Evolutionary conservation across 768 basidiomycete genomes (phyloP).

Genomic region (Serendipita sp.): DNA sequence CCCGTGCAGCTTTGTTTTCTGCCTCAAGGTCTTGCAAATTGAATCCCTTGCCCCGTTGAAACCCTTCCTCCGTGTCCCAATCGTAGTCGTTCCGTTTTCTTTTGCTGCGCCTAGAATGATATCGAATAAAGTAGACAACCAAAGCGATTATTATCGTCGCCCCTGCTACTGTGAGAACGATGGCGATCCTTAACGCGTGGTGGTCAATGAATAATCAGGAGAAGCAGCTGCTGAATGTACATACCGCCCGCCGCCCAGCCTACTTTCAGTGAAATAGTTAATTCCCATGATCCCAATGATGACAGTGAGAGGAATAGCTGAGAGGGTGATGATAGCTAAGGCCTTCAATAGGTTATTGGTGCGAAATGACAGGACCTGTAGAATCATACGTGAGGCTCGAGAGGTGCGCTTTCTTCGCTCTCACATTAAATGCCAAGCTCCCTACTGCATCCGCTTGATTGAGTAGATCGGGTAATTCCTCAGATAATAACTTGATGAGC

Average conservation of each 20-base stretch:
- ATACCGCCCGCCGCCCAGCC: background rate
- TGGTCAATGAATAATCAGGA: background rate
- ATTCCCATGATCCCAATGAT: background rate
- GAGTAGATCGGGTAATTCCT: background rate
- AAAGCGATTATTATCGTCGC: background rate
- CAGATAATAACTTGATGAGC: background rate
- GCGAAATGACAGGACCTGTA: background rate
- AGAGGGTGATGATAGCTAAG: background rate
- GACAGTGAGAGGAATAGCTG: background rate
- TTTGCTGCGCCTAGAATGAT: background rate
- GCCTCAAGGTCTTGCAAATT: background rate
- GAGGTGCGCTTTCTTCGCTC: background rate
- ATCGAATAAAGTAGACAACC: background rate
- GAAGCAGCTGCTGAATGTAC: background rate
- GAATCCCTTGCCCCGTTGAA: background rate
- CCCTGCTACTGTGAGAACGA: background rate
- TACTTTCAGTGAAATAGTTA: background rate
- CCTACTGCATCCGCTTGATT: background rate
- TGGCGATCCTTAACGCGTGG: background rate
- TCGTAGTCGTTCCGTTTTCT: background rate
- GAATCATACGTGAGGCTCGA: background rate
- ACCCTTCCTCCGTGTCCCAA: background rate
- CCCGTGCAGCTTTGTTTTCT: background rate
- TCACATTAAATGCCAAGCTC: background rate
- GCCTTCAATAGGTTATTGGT: background rate